Conservation (phyloP, 139 green algal genomes). For the Diplosphaera chodatii region DNA sequence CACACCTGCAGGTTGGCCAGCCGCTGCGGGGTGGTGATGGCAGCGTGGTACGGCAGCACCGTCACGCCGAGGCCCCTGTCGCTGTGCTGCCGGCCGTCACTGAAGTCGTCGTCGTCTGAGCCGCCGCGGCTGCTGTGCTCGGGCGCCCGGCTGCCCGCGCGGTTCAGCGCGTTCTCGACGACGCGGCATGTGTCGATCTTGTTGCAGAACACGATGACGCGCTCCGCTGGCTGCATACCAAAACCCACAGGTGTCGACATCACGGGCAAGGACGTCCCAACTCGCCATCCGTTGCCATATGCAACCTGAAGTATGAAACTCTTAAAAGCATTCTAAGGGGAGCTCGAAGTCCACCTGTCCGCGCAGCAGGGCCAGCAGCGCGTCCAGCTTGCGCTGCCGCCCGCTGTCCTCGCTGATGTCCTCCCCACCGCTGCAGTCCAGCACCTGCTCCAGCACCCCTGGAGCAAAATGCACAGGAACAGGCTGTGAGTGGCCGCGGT, state of each 20-base stretch:
- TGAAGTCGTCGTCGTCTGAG: not conserved
- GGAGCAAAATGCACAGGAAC: not conserved
- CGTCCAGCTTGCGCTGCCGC: constrained; percentile 66
- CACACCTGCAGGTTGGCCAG: constrained; percentile 39
- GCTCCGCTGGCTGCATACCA: constrained; percentile 14
- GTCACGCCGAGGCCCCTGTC: not conserved
- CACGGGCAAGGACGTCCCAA: too few species aligned
- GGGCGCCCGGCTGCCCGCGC: constrained; percentile 8
- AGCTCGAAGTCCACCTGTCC: too few species aligned
- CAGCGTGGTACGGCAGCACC: constrained; percentile 82
- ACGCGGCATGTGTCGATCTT: constrained; percentile 87
- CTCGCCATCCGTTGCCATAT: too few species aligned
- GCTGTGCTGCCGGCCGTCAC: not conserved
- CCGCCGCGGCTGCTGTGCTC: not conserved
- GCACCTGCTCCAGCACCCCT: constrained; percentile 76
- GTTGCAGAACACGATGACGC: constrained; percentile 80
- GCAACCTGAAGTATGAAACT: too few species aligned
- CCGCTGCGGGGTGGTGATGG: constrained; percentile 52
- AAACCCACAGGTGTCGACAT: too few species aligned
- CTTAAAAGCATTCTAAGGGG: too few species aligned
- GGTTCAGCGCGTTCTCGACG: constrained; percentile 83
- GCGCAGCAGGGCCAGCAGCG: constrained; percentile 42
- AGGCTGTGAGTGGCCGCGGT: not conserved
- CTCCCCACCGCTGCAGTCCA: constrained; percentile 88
- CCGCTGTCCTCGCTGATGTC: constrained; percentile 70